Evolutionary conservation across 768 basidiomycete species (phyloP).

Genomic region (Boletellus emodensis): DNA sequence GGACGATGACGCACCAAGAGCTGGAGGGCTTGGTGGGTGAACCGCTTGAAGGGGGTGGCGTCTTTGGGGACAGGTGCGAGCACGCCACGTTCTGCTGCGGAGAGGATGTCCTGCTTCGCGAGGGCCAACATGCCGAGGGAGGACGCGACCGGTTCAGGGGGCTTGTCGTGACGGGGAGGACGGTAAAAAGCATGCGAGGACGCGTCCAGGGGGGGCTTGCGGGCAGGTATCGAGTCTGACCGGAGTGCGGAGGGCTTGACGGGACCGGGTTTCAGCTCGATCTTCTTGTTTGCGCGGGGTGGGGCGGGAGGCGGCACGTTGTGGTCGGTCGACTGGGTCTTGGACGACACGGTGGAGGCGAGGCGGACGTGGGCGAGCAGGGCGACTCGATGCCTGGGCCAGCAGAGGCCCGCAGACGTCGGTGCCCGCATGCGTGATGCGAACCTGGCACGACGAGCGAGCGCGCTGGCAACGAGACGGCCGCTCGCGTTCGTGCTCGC

Average conservation of each 20-base stretch:
- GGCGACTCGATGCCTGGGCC: constrained; percentile 2
- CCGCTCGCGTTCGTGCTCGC: too few species aligned
- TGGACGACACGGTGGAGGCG: constrained; percentile 31
- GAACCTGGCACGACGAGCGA: constrained; percentile 19
- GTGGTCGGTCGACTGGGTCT: constrained; percentile 20
- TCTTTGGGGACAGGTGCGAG: constrained; percentile 60
- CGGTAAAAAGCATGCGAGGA: constrained; percentile 25
- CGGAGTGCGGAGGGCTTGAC: constrained; percentile 40
- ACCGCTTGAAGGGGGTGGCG: constrained; percentile 53
- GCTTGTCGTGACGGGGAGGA: constrained; percentile 22
- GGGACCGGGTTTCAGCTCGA: constrained; percentile 64
- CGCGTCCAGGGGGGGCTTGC: constrained; percentile 21
- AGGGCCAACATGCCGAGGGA: constrained; percentile 40
- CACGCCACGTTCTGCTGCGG: constrained; percentile 67
- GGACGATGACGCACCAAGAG: constrained; percentile 36
- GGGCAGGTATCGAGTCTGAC: constrained; percentile 15
- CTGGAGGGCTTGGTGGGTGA: constrained; percentile 46
- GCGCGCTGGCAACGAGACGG: too few species aligned
- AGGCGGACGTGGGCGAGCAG: constrained; percentile 9
- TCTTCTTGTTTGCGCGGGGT: constrained; percentile 40
- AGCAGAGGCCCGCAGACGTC: not conserved
- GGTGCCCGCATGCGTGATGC: not conserved
- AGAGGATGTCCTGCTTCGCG: constrained; percentile 57
- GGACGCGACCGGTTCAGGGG: constrained; percentile 16
- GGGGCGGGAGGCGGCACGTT: constrained; percentile 23